A percentile compares a stretch with the other conserved stretches of the same genome.
Conservation (phyloP, 306 rosid genomes). For the Lathyrus sativus region DNA sequence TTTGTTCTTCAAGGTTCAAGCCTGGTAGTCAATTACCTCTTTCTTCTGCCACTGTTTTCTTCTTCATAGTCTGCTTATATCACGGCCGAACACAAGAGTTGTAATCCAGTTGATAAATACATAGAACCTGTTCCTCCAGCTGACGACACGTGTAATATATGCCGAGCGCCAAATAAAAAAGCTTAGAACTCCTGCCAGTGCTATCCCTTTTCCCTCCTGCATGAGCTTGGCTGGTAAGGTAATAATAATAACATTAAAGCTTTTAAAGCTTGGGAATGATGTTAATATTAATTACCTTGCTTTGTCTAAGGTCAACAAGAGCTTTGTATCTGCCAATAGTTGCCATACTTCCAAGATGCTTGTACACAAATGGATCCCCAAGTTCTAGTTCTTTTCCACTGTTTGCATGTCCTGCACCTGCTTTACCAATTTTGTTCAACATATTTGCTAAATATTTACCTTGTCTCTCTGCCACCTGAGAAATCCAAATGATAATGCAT, state of each 20-base stretch:
- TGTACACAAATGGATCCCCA: conserved; percentile 82
- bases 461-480: conserved; percentile 93
- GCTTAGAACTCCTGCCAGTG: conserved; percentile 78
- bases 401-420: conserved; percentile 68
- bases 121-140: conserved; percentile 97
- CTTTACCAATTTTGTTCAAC: conserved; percentile 71
- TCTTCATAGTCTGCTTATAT: conserved; percentile 76
- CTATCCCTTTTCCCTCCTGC: conserved; percentile 79
- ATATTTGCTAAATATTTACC: conserved; percentile 73
- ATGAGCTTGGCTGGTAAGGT: conserved; percentile 5
- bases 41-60: conserved; percentile 1
- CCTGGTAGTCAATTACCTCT: neutral
- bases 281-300: conserved; percentile 67
- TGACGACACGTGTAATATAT: conserved; percentile 79
- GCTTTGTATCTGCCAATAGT: conserved; percentile 89
- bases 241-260: conserved; percentile 18
- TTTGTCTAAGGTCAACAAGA: conserved; percentile 94
- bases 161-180: conserved; percentile 94
- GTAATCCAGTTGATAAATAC: conserved; percentile 88
- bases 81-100: conserved; percentile 84
- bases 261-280: neutral
- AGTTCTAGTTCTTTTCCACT: conserved; percentile 51
- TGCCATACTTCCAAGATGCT: conserved; percentile 97
- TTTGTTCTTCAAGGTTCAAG: conserved; percentile 31
- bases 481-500: conserved; percentile 26